A percentile compares a stretch with the other conserved stretches of the same genome.
Conservation (phyloP, 257 asterid genomes). For the Apocynum venetum region DNA sequence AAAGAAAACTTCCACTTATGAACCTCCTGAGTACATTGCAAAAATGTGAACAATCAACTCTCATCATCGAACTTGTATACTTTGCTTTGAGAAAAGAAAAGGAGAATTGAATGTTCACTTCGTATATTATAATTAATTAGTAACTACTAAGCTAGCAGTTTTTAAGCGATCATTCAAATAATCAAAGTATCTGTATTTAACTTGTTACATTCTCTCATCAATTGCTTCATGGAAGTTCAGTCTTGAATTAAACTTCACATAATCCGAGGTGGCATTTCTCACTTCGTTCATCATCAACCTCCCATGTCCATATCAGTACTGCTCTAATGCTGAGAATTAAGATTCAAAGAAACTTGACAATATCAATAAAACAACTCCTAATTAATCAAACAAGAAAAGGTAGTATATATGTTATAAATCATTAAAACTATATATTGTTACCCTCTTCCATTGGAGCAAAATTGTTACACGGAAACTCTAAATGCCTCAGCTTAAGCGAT, state of each 20-base stretch:
- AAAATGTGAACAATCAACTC: constrained; percentile 1
- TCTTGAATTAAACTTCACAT: not conserved
- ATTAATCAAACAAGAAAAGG: not conserved
- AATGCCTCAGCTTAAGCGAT: constrained; percentile 30
- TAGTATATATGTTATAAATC: not conserved
- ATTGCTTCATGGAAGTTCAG: constrained; percentile 2
- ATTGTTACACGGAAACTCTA: not conserved
- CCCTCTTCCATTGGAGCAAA: constrained; percentile 2
- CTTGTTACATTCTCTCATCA: constrained; percentile 10
- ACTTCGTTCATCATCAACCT: not conserved
- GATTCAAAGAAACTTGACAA: not conserved
- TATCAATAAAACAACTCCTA: not conserved
- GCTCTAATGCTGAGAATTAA: constrained; percentile 6
- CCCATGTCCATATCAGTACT: constrained; percentile 13
- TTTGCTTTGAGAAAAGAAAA: not conserved
- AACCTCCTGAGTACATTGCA: constrained; percentile 3
- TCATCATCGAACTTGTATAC: not conserved
- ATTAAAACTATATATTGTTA: not conserved
- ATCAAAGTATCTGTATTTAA: not conserved
- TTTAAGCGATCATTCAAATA: constrained; percentile 8
- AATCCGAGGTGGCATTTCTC: not conserved
- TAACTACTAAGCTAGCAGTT: constrained; percentile 4
- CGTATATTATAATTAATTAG: not conserved
- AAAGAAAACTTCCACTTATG: not conserved
- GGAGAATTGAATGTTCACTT: constrained; percentile 5